Evolutionary conservation across 352 stramenopile genomes (phyloP).

Genomic region (Aphanomyces cochlioides): DNA sequence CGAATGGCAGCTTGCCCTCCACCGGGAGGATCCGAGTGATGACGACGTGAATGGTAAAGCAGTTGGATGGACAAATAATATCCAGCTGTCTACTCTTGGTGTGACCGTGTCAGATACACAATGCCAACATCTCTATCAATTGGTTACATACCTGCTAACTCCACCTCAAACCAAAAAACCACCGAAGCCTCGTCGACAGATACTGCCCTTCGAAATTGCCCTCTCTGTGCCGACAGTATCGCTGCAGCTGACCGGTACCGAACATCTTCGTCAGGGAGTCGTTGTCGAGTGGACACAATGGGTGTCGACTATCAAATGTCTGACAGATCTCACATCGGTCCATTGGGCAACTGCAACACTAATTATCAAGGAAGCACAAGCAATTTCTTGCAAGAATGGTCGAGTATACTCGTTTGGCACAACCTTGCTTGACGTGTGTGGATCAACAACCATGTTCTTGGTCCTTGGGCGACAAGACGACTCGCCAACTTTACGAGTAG

Average conservation of each 20-base stretch:
- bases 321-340: neutral
- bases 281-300: neutral
- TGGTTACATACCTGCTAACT: neutral
- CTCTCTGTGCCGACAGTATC: neutral
- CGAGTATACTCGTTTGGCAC: slow-evolving; percentile 16
- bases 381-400: neutral
- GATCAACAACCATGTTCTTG: neutral
- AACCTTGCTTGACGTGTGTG: neutral
- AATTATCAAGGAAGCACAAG: neutral
- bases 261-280: neutral
- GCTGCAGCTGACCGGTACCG: neutral
- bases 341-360: neutral
- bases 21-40: neutral
- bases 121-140: neutral
- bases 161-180: neutral
- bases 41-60: neutral
- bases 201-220: neutral
- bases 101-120: slow-evolving; percentile 12
- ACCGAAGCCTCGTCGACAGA: neutral
- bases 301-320: neutral
- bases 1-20: neutral
- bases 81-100: neutral
- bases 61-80: neutral
- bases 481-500: neutral
- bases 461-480: neutral